Evolutionary conservation across 2,329 filamentous ascomycete species (phyloP).

Genomic region (Penicillium aurantiogriseum): DNA sequence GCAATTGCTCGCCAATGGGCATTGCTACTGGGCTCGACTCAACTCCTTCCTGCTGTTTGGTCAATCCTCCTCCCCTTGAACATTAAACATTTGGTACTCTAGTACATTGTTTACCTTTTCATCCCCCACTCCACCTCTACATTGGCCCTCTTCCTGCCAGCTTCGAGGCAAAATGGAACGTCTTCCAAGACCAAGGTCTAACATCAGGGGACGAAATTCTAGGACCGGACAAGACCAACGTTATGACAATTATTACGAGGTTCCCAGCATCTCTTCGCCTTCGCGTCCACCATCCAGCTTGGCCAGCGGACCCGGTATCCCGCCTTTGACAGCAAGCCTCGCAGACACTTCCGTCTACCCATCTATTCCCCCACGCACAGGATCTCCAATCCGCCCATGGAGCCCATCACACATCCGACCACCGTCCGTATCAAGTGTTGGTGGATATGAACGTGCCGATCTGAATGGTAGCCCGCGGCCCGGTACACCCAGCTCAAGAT

Average conservation of each 20-base stretch:
- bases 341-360: slow-evolving; percentile 40
- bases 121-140: not conserved
- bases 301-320: slow-evolving; percentile 42
- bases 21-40: not conserved
- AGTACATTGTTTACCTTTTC: slow-evolving; percentile 5
- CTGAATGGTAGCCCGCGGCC: slow-evolving; percentile 87
- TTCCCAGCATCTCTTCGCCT: slow-evolving; percentile 28
- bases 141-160: not conserved
- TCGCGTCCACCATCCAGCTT: slow-evolving; percentile 46
- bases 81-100: slow-evolving; percentile 7
- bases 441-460: slow-evolving; percentile 80
- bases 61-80: slow-evolving; percentile 7
- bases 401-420: slow-evolving; percentile 66
- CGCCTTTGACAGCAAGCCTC: slow-evolving; percentile 37
- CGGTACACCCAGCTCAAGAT: slow-evolving; percentile 83
- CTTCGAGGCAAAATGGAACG: slow-evolving; percentile 15
- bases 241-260: slow-evolving; percentile 30
- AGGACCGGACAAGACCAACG: slow-evolving; percentile 16
- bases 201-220: slow-evolving; percentile 17
- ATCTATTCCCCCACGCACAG: slow-evolving; percentile 33
- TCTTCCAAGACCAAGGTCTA: slow-evolving; percentile 22
- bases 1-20: slow-evolving; percentile 7
- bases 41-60: not conserved
- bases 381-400: slow-evolving; percentile 52
- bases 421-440: slow-evolving; percentile 60